Base-by-base conservation (phyloP, 2,329 filamentous ascomycete genomes). In the Talaromyces albobiverticillius region DNA sequence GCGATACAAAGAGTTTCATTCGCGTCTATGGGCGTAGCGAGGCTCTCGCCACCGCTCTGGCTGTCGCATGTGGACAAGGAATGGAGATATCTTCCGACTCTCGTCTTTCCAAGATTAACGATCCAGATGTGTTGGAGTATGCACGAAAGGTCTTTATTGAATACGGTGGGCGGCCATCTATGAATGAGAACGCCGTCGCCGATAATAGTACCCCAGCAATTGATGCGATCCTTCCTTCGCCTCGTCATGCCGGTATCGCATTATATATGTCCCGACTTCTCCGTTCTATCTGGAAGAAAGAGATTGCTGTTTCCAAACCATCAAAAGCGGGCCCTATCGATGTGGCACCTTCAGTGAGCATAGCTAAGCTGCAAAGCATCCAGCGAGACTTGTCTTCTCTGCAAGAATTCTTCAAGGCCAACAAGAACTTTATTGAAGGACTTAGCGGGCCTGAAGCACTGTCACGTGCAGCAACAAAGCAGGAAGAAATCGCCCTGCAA, bases 21-120 rank as follows among this genome's bases (percentile, higher is more conserved):
- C 83, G 86, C 54, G 81, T 86, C 9, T 99, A 97, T 67, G 94
- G 94, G 11, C 84, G 92, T 10, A 86, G 87, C 3, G 94, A 99
- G 70, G 94, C 89, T 0, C 86, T 95, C 51, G 90, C 94, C 0
- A 91, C 93, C 38, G 92, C 94, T 23, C 77, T 99, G 49, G 94
- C 94, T 10, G 94, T 99, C 26, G 92, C 94, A 34, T 99, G 94
- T 69, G 92, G 93, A 3, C 92, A 97, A 68, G 93, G 91, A 9
- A 86, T 88, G 23, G 93, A 96, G 64, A 82, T 89, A 18, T 88
- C 87, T 0, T 69, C 78, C 1, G 88, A 90, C 54, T 82, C 85
- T 41, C 84, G 91, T 41, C 74, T 87, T 9, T 86, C 89, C 0
- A 81, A 79, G 59, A 79, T 88, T 22, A 88, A 87, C 31, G 94